These are phyloP conservation scores for Urostyla sp. DNA, from an alignment of 73 alveolate genomes.

Conservation along the genomic window DNA sequence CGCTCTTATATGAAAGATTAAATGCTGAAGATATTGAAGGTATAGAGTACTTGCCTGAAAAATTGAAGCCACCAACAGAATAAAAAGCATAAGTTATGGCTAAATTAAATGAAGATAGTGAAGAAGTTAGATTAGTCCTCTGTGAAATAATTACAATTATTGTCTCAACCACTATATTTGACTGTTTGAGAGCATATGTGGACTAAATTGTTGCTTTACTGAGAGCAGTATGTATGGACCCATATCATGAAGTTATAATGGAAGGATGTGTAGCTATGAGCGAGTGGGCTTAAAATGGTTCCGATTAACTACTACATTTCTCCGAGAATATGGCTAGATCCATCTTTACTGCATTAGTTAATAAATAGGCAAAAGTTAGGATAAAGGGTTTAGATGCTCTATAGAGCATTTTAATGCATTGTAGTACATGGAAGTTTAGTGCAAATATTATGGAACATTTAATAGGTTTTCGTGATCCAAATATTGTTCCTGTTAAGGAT, in stretches of 20 bases:
- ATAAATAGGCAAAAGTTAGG: constrained; percentile 92
- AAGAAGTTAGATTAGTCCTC: constrained; percentile 86
- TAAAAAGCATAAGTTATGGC: constrained; percentile 88
- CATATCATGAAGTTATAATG: constrained; percentile 89
- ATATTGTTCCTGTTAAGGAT: constrained; percentile 96
- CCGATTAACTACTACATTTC: constrained; percentile 84
- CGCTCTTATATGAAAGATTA: constrained; percentile 83
- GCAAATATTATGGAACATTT: constrained; percentile 88
- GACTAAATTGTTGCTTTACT: constrained; percentile 79
- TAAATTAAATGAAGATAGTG: constrained; percentile 79
- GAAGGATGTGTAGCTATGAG: constrained; percentile 81
- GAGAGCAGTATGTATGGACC: constrained; percentile 93
- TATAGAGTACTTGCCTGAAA: constrained; percentile 86
- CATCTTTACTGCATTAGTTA: constrained; percentile 82
- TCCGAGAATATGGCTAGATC: constrained; percentile 84
- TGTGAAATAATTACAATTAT: constrained; percentile 78
- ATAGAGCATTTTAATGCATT: constrained; percentile 77
- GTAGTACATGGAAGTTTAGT: constrained; percentile 86
- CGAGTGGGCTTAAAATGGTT: constrained; percentile 68
- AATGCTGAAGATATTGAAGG: constrained; percentile 94
- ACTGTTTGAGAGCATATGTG: constrained; percentile 83
- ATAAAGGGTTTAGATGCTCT: constrained; percentile 90
- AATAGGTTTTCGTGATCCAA: constrained; percentile 98
- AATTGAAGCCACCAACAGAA: constrained; percentile 86
- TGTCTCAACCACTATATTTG: constrained; percentile 71